Base-by-base conservation (phyloP, 2,329 filamentous ascomycete species). In the Calonectria pteridis region DNA sequence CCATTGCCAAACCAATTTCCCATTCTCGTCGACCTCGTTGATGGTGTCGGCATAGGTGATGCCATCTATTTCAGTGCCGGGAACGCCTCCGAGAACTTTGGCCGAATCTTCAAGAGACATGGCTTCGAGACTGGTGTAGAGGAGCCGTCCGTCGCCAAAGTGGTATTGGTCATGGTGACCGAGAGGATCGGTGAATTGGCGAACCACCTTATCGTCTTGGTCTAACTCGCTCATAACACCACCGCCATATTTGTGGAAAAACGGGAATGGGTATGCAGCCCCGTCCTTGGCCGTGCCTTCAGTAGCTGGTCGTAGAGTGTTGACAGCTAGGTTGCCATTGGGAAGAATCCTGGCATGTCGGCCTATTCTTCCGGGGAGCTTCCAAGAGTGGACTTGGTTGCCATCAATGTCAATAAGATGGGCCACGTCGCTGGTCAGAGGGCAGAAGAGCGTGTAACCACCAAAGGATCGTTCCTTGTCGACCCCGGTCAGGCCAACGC, bases 151-250 rank as follows among this genome's bases (percentile, higher is more conserved):
- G 50, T 82, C 78, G 0, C 81, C 81, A 4, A 76, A 78, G 28
- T 82, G 81, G 14, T 80, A 80, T 26, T 82, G 81, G 26, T 82
- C 81, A 46, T 82, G 81, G 50, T 82, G 81, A 2, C 75, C 81
- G 0, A 82, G 18, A 5, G 77, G 73, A 69, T 82, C 81, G 1
- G 9, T 76, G 14, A 81, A 82, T 40, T 82, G 81, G 9, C 80
- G 76, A 2, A 82, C 74, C 0, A 80, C 66, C 2, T 81, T 81
- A 0, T 80, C 79, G 0, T 76, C 72, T 0, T 75, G 76, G 43
- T 79, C 79, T 4, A 82, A 75, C 50, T 82, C 81, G 43, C 78
- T 81, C 81, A 82, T 82, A 10, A 82, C 43, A 0, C 81, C 81
- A 0, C 81, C 81, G 0, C 81, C 81, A 37, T 82, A 82, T 28